A percentile compares a stretch with the other conserved stretches of the same genome.
These are phyloP conservation scores for Rubroshorea leprosula DNA, from an alignment of 345 rosid genomes.

Conservation along the genomic window DNA sequence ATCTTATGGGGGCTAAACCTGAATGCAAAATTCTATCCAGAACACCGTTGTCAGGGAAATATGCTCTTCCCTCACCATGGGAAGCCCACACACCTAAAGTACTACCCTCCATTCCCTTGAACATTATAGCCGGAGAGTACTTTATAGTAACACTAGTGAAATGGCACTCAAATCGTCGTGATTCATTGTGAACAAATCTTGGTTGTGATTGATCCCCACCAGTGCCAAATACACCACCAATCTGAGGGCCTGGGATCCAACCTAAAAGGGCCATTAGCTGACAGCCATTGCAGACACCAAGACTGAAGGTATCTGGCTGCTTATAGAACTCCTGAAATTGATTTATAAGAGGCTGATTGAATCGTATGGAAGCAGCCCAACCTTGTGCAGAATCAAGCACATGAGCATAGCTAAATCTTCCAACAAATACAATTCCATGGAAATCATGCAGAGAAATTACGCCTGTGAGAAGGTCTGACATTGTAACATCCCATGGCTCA, in stretches of 20 bases:
- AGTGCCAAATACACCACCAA: conserved; percentile 67
- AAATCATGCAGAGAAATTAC: conserved; percentile 53
- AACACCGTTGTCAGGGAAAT: conserved; percentile 85
- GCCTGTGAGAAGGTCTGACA: conserved; percentile 83
- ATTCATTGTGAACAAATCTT: conserved; percentile 84
- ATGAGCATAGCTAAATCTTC: conserved; percentile 92
- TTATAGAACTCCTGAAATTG: conserved; percentile 89
- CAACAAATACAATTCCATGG: conserved; percentile 83
- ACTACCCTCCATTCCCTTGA: conserved; percentile 94
- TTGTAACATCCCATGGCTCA: conserved; percentile 91
- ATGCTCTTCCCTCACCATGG: conserved; percentile 94
- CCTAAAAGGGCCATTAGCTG: conserved; percentile 93
- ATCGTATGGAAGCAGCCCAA: conserved; percentile 92
- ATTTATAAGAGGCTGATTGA: conserved; percentile 61
- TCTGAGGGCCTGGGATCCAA: conserved; percentile 92
- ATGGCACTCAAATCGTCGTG: conserved; percentile 91
- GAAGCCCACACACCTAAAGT: conserved; percentile 96
- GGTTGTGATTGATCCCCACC: conserved; percentile 85
- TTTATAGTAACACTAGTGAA: conserved; percentile 69
- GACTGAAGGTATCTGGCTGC: conserved; percentile 83
- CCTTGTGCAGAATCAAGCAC: conserved; percentile 97
- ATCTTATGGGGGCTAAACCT: conserved; percentile 70
- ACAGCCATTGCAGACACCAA: conserved; percentile 92
- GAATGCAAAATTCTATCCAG: conserved; percentile 66
- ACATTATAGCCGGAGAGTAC: conserved; percentile 83